Evolutionary conservation across 2,329 filamentous ascomycete species (phyloP), one percentile per base, ranked within the genome.

Genomic region (Periconia macrospinosa): DNA sequence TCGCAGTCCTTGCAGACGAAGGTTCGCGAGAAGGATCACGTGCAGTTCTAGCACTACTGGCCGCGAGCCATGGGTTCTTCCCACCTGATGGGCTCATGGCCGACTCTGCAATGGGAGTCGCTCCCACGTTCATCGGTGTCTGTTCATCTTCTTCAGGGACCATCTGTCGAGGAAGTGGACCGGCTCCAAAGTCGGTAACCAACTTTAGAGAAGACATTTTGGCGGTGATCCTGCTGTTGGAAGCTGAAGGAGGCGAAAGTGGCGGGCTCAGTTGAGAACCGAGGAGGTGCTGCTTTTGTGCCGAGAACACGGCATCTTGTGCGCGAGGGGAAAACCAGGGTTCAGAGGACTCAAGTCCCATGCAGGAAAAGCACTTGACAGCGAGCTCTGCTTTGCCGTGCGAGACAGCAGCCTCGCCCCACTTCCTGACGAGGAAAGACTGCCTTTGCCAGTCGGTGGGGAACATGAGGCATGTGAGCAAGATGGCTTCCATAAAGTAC

Each of bases 361-460:
- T 94, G 71, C 93, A 97, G 46, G 93, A 91, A 71, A 97, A 97
- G 75, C 88, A 97, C 65, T 92, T 83, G 46, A 97, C 94, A 17
- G 94, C 94, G 44, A 99, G 80, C 65, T 96, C 90, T 60, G 94
- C 90, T 65, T 96, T 89, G 15, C 90, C 89, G 63, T 94, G 88
- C 58, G 90, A 87, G 13, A 97, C 87, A 37, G 93, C 91, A 78
- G 90, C 87, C 67, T 97, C 93, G 53, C 94, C 94, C 94, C 94
- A 99, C 78, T 94, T 93, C 63, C 91, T 86, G 58, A 97, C 86
- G 45, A 99, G 85, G 64, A 90, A 89, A 13, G 89, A 88, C 72
- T 96, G 92, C 30, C 93, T 85, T 66, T 94, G 89, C 94, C 94
- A 99, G 55, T 97, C 92, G 0, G 82, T 78, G 0, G 93, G 92